phyloP scores from a whole-genome alignment of 1,284 basidiomycete genomes.

The Ustilago hordei region DNA sequence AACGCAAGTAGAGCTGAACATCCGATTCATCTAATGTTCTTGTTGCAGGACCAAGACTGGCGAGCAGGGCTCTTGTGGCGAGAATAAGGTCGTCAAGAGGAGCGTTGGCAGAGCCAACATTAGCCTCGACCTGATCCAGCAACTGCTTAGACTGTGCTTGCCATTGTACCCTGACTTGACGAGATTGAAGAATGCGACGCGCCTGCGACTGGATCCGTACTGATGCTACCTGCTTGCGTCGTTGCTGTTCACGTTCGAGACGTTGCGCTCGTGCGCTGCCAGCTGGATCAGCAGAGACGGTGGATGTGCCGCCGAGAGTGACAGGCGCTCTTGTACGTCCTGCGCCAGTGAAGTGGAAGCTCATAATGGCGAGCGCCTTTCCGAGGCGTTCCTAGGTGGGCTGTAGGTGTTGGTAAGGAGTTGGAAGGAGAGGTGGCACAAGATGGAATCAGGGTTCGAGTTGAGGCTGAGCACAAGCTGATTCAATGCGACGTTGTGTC shows the following conservation, averaged over 20 bases:
- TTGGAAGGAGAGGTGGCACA: constrained; percentile 1
- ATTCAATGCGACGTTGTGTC: neutral
- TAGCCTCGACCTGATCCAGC: constrained; percentile 12
- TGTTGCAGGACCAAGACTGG: constrained; percentile 31
- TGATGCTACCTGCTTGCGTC: constrained; percentile 25
- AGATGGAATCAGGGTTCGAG: neutral
- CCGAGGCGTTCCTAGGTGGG: neutral
- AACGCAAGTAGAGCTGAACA: constrained; percentile 17
- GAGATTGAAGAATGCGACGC: constrained; percentile 32
- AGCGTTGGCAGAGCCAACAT: neutral
- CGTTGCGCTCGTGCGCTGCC: constrained; percentile 40
- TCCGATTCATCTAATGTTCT: constrained; percentile 19
- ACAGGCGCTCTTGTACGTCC: constrained; percentile 36
- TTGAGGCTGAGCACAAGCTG: neutral
- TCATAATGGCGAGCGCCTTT: constrained; percentile 17
- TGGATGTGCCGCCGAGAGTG: constrained; percentile 46
- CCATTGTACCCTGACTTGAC: constrained; percentile 20
- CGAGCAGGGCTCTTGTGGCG: constrained; percentile 24
- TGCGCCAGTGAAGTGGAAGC: constrained; percentile 56
- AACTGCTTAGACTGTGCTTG: constrained; percentile 13
- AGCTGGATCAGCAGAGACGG: constrained; percentile 34
- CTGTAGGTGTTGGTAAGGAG: neutral
- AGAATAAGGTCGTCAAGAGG: constrained; percentile 12
- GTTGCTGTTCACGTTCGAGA: constrained; percentile 42
- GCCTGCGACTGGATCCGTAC: constrained; percentile 35